Evolutionary conservation across 306 rosid genomes (phyloP).

Genomic region (Cicer cuneatum): DNA sequence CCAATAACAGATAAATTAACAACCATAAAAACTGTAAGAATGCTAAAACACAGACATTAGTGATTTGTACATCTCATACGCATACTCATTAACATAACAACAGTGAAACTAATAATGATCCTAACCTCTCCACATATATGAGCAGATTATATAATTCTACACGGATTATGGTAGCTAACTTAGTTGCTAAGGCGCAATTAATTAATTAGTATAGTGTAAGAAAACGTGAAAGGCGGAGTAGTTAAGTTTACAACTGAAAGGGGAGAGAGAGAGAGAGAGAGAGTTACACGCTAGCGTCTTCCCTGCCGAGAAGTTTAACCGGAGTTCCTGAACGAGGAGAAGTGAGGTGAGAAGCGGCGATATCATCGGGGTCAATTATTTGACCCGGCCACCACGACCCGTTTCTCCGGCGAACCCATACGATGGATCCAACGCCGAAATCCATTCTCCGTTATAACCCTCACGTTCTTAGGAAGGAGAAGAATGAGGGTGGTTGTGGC

Average conservation of each 20-base stretch:
- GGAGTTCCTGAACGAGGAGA: conserved; percentile 62
- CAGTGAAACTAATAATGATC: background rate
- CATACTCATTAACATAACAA: background rate
- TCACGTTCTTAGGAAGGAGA: background rate
- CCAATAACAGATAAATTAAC: background rate
- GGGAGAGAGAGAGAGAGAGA: conserved; percentile 3
- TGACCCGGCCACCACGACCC: conserved; percentile 69
- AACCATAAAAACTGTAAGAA: background rate
- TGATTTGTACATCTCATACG: background rate
- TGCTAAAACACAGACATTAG: background rate
- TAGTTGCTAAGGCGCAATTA: background rate
- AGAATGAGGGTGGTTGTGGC: background rate
- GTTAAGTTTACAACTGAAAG: conserved; percentile 8
- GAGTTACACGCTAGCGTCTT: conserved; percentile 56
- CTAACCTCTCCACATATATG: background rate
- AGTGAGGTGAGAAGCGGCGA: conserved; percentile 55
- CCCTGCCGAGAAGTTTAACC: conserved; percentile 56
- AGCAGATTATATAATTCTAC: conserved; percentile 5
- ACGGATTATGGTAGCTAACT: conserved; percentile 5
- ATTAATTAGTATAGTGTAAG: background rate
- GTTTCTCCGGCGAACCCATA: conserved; percentile 58
- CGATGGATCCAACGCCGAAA: conserved; percentile 55
- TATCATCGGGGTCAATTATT: conserved; percentile 50
- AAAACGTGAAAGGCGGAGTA: background rate
- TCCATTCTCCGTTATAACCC: conserved; percentile 33